Evolutionary conservation across 1,284 basidiomycete species (phyloP).

Genomic region (Mycena citricolor): DNA sequence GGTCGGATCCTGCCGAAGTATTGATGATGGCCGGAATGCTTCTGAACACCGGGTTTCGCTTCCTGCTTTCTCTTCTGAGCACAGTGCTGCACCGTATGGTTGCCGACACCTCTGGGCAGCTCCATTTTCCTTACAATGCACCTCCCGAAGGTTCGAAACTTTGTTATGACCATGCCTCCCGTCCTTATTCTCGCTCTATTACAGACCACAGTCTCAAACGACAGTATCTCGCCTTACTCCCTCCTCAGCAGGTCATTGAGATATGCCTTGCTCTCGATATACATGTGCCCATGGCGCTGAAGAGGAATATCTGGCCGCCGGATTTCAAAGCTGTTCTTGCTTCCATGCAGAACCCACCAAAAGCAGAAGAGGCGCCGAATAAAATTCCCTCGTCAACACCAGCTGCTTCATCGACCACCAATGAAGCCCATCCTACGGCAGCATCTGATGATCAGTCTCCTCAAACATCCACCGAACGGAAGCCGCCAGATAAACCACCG

Average conservation of each 20-base stretch:
- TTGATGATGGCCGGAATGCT: no score
- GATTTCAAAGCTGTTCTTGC: constrained; percentile 65
- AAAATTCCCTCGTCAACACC: constrained; percentile 3
- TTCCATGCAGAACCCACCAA: constrained; percentile 43
- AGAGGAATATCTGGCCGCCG: constrained; percentile 63
- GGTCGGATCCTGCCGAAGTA: no score
- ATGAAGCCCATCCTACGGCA: constrained; percentile 15
- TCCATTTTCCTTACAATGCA: constrained; percentile 16
- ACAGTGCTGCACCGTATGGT: no score
- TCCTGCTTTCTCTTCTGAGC: no score
- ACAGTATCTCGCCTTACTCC: constrained; percentile 64
- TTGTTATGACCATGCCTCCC: no score
- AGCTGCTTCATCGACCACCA: no score
- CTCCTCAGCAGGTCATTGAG: constrained; percentile 69
- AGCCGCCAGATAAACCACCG: constrained; percentile 23
- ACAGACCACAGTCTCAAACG: constrained; percentile 60
- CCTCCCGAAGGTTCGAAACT: constrained; percentile 10
- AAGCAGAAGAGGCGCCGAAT: constrained; percentile 24
- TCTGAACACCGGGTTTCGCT: no score
- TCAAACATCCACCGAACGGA: constrained; percentile 13
- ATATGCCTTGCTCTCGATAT: constrained; percentile 71
- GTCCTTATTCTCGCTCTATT: no score
- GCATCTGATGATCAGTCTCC: constrained; percentile 14
- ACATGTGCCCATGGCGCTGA: constrained; percentile 60
- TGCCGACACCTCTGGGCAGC: constrained; percentile 6